Percentiles rank a stretch among this genome's conserved stretches.
Conservation (phyloP, 2,329 filamentous ascomycete species). For the Fusarium udum region DNA sequence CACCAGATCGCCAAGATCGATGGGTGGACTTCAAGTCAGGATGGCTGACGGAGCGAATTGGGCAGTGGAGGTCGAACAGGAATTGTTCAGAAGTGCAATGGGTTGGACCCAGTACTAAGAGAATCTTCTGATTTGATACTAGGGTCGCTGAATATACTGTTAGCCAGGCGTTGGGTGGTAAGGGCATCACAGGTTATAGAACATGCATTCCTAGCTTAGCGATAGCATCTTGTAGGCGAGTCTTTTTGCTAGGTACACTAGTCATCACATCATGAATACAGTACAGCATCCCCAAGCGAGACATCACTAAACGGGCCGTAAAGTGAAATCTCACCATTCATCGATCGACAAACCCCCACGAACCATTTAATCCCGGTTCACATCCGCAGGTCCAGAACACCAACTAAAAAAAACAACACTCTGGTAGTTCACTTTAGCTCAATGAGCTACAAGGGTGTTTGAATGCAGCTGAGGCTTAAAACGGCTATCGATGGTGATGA, state of each 20-base stretch:
- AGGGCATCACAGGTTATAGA: constrained; percentile 20
- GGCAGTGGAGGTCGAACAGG: constrained; percentile 39
- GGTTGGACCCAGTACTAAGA: constrained; percentile 47
- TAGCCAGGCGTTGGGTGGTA: constrained; percentile 34
- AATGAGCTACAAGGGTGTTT: constrained; percentile 14
- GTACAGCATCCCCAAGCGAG: not conserved
- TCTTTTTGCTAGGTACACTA: not conserved
- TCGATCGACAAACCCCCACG: not conserved
- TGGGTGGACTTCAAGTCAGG: constrained; percentile 47
- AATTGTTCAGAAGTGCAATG: constrained; percentile 45
- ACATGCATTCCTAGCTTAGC: constrained; percentile 10
- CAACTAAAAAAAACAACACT: constrained; percentile 7
- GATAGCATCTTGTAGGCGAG: not conserved
- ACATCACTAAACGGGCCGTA: not conserved
- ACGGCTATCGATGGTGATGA: constrained; percentile 21
- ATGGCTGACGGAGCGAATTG: constrained; percentile 42
- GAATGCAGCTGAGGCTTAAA: constrained; percentile 32
- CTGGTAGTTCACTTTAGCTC: constrained; percentile 19
- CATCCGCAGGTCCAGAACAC: constrained; percentile 2
- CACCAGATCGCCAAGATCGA: constrained; percentile 26
- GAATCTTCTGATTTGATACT: constrained; percentile 39
- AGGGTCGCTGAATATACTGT: constrained; percentile 11
- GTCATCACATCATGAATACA: not conserved
- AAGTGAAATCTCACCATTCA: not conserved
- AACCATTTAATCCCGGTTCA: constrained; percentile 20